A percentile compares a stretch with the other conserved stretches of the same genome.
These are phyloP conservation scores for Hymenoscyphus infarciens DNA, from an alignment of 2,329 filamentous ascomycete genomes.

Conservation along the genomic window DNA sequence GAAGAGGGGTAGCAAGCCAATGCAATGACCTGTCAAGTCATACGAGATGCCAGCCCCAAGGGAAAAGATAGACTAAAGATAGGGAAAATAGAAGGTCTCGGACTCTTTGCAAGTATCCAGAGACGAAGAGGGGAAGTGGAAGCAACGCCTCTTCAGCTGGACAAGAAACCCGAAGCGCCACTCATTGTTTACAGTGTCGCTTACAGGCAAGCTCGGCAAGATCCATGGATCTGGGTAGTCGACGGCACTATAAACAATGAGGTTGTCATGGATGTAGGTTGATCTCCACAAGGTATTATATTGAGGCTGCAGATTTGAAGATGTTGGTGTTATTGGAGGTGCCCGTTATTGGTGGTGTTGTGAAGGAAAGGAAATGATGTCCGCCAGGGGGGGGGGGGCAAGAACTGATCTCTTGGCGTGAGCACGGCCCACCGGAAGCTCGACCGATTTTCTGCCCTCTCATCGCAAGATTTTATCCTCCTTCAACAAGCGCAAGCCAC, in stretches of 20 bases:
- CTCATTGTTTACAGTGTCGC: too few relatives aligned
- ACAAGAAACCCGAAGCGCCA: too few relatives aligned
- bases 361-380: neutral
- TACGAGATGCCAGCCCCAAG: neutral
- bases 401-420: neutral
- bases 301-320: neutral
- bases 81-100: neutral
- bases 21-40: neutral
- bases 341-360: too few relatives aligned
- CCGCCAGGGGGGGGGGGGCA: neutral
- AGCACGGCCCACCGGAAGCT: neutral
- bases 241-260: too few relatives aligned
- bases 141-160: too few relatives aligned
- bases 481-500: neutral
- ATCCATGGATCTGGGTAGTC: too few relatives aligned
- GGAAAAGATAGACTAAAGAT: neutral
- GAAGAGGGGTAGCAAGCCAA: neutral
- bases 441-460: too few relatives aligned
- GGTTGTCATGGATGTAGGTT: too few relatives aligned
- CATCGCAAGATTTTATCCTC: neutral
- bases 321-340: constrained; percentile 1
- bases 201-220: too few relatives aligned
- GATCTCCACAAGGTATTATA: too few relatives aligned
- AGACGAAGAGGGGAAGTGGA: neutral
- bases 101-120: neutral